Evolutionary conservation across 2,329 filamentous ascomycete species (phyloP).

Genomic region (Sclerotinia glacialis): DNA sequence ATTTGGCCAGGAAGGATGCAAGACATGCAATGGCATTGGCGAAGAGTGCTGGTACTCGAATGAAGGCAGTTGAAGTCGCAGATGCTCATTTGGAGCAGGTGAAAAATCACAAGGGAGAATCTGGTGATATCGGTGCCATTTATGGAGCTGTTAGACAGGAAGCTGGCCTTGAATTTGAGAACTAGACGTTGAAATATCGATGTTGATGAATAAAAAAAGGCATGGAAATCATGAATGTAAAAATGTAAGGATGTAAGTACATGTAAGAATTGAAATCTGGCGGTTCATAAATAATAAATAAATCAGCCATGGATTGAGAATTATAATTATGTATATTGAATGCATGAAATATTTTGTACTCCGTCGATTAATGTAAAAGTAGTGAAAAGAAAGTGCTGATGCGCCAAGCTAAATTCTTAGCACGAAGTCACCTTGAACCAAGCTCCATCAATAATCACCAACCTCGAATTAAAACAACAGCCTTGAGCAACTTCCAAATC

Average conservation of each 20-base stretch:
- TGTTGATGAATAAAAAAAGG: background rate
- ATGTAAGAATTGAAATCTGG: background rate
- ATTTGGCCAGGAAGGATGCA: slow-evolving; percentile 79
- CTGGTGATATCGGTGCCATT: slow-evolving; percentile 76
- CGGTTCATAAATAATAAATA: too few relatives aligned
- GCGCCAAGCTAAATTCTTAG: slow-evolving; percentile 19
- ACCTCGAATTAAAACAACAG: slow-evolving; percentile 18
- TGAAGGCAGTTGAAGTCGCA: slow-evolving; percentile 64
- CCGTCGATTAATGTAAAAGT: background rate
- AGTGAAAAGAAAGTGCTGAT: slow-evolving; percentile 14
- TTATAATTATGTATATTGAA: background rate
- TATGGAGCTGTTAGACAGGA: slow-evolving; percentile 78
- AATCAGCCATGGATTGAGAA: background rate
- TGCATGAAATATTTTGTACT: background rate
- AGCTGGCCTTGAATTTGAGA: slow-evolving; percentile 72
- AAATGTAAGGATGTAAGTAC: background rate
- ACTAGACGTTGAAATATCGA: slow-evolving; percentile 41
- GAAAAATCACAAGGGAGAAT: slow-evolving; percentile 64
- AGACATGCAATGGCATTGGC: slow-evolving; percentile 71
- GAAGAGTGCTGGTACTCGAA: slow-evolving; percentile 55
- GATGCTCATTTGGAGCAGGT: slow-evolving; percentile 68
- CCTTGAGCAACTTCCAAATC: slow-evolving; percentile 4
- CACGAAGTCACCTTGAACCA: slow-evolving; percentile 4
- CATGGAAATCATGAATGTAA: background rate
- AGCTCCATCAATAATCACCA: slow-evolving; percentile 17